phyloP scores from a whole-genome alignment of 768 basidiomycete genomes.

The Russula brevipes region DNA sequence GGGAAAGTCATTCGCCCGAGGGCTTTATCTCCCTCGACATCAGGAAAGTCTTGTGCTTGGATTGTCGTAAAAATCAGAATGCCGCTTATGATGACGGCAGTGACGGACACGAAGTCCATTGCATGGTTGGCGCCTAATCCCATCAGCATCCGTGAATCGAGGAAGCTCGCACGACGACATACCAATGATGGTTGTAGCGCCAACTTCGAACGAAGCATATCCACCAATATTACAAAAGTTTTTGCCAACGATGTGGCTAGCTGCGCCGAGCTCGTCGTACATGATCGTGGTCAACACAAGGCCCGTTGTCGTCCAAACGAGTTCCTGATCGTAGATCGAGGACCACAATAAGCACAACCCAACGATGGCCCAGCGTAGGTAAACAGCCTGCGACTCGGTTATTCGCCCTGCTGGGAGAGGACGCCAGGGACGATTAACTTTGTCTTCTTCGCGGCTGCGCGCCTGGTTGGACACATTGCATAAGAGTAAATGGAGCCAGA shows the following conservation, averaged over 20 bases:
- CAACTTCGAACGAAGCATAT: slow-evolving; percentile 27
- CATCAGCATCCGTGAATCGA: slow-evolving; percentile 16
- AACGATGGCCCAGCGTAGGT: slow-evolving; percentile 26
- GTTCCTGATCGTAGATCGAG: slow-evolving; percentile 16
- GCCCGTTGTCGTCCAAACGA: slow-evolving; percentile 22
- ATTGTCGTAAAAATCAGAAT: slow-evolving; percentile 28
- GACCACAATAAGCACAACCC: slow-evolving; percentile 24
- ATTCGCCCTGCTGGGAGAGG: slow-evolving; percentile 30
- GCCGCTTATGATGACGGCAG: slow-evolving; percentile 25
- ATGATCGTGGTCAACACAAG: slow-evolving; percentile 27
- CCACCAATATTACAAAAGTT: slow-evolving; percentile 27
- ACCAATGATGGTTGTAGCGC: slow-evolving; percentile 24
- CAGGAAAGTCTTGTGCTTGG: slow-evolving; percentile 29
- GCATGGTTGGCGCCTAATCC: slow-evolving; percentile 17
- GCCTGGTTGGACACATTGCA: slow-evolving; percentile 30
- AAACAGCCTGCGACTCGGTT: slow-evolving; percentile 20
- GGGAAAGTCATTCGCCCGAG: slow-evolving; percentile 28
- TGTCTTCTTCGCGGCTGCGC: slow-evolving; percentile 27
- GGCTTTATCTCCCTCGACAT: slow-evolving; percentile 27
- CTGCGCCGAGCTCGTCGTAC: slow-evolving; percentile 20
- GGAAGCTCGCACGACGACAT: slow-evolving; percentile 14
- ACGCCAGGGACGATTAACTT: slow-evolving; percentile 29
- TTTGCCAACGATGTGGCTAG: slow-evolving; percentile 23
- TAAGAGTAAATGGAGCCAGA: slow-evolving; percentile 29
- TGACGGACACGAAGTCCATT: slow-evolving; percentile 24